phyloP scores from a whole-genome alignment of 495 filamentous ascomycete genomes.

The Aspergillus nidulans region DNA sequence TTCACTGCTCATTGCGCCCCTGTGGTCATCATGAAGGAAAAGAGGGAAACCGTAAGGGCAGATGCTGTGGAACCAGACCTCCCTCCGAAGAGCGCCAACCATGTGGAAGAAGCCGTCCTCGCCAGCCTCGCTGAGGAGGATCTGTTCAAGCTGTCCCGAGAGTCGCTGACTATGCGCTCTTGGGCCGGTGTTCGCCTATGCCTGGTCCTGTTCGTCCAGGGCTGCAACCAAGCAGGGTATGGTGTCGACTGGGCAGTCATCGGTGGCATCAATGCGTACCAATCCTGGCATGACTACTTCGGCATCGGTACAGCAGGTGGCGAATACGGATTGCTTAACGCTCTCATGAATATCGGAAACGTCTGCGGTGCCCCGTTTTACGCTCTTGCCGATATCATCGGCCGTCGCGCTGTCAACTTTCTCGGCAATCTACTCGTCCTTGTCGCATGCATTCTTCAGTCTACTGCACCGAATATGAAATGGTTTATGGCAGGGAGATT shows the following conservation, averaged over 20 bases:
- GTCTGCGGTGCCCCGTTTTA: constrained; percentile 37
- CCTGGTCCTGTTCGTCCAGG: constrained; percentile 37
- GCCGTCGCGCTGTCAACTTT: constrained; percentile 39
- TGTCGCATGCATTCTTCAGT: constrained; percentile 35
- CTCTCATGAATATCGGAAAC: constrained; percentile 37
- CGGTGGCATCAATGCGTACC: constrained; percentile 30
- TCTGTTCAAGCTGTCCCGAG: constrained; percentile 26
- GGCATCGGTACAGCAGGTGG: constrained; percentile 24
- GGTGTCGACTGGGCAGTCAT: constrained; percentile 44
- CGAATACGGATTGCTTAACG: constrained; percentile 33
- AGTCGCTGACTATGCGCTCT: constrained; percentile 28
- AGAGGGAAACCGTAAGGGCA: neutral
- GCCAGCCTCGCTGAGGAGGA: constrained; percentile 39
- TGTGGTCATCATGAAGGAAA: constrained; percentile 2
- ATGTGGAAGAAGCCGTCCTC: constrained; percentile 33
- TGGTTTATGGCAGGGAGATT: constrained; percentile 42
- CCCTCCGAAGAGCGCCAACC: constrained; percentile 15
- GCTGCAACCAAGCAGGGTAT: constrained; percentile 40
- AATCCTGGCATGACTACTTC: constrained; percentile 32
- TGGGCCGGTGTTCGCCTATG: constrained; percentile 31
- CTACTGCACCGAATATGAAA: constrained; percentile 25
- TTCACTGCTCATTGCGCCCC: neutral
- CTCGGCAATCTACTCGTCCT: constrained; percentile 36
- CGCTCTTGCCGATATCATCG: constrained; percentile 33
- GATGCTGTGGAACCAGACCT: constrained; percentile 4